Evolutionary conservation across 163 green algal genomes (phyloP).

Genomic region (Scenedesmus sp.): DNA sequence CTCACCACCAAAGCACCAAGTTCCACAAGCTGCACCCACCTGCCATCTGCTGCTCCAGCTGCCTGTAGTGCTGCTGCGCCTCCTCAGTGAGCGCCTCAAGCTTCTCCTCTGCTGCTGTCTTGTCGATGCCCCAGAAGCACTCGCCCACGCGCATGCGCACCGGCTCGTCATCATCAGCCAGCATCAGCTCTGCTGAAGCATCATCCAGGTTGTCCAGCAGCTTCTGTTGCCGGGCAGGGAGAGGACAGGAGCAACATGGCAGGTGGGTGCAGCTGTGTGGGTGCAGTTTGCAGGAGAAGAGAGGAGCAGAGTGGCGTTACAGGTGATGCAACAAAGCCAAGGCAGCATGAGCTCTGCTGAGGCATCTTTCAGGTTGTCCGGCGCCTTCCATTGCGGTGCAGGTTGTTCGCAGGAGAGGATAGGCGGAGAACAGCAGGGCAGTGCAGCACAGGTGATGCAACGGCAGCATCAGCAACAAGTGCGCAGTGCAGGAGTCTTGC

Average conservation of each 20-base stretch:
- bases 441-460: background rate
- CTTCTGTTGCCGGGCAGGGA: constrained; percentile 50
- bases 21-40: background rate
- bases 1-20: background rate
- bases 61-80: background rate
- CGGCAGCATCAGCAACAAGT: background rate
- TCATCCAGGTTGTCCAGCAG: constrained; percentile 84
- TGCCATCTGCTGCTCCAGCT: constrained; percentile 3
- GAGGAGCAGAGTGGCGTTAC: no score
- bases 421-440: background rate
- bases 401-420: background rate
- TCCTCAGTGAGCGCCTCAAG: constrained; percentile 58
- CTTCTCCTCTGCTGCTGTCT: constrained; percentile 74
- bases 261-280: no score
- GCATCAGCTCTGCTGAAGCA: constrained; percentile 87
- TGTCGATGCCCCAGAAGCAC: constrained; percentile 75
- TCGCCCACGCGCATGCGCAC: constrained; percentile 79
- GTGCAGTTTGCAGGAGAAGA: background rate
- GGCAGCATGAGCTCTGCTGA: no score
- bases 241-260: no score
- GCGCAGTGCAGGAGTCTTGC: background rate
- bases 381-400: no score
- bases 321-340: no score
- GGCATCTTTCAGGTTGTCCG: no score
- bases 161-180: constrained; percentile 56